Conservation (phyloP, 371 early-diverging fungal genomes). For the Cokeromyces recurvatus region DNA sequence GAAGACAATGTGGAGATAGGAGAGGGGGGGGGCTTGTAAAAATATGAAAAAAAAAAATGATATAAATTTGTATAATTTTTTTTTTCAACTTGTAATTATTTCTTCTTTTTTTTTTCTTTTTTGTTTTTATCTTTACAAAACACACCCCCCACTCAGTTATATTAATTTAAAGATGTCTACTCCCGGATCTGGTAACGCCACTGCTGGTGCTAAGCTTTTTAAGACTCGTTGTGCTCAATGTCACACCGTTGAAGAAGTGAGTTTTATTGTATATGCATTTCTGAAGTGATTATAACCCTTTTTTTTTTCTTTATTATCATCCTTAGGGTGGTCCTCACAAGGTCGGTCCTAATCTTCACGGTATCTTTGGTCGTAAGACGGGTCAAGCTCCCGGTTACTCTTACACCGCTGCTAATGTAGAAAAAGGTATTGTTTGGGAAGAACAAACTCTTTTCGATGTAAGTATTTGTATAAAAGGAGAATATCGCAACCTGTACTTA, state of each 20-base stretch:
- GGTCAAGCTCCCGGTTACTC: conserved; percentile 85
- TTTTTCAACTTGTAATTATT: conserved; percentile 5
- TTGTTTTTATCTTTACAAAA: conserved; percentile 6
- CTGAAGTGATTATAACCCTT: too few species aligned
- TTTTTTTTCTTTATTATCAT: neutral
- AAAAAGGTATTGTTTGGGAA: conserved; percentile 82
- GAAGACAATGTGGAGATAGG: too few species aligned
- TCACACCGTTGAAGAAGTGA: conserved; percentile 91
- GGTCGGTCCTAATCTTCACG: conserved; percentile 96
- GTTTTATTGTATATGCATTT: too few species aligned
- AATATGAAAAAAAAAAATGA: conserved; percentile 1
- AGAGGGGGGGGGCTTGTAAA: conserved; percentile 16
- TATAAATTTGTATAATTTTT: too few species aligned
- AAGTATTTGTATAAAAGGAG: conserved; percentile 1
- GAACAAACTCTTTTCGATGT: conserved; percentile 80
- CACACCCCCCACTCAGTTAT: conserved; percentile 18
- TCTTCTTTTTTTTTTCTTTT: conserved; percentile 9
- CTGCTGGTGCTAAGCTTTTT: conserved; percentile 96
- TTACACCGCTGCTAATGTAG: conserved; percentile 94
- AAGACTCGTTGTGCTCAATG: conserved; percentile 98
- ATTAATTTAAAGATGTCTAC: conserved; percentile 15
- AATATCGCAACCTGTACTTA: neutral
- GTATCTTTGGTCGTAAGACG: conserved; percentile 87
- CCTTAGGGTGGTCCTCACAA: conserved; percentile 87
- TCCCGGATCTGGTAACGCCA: conserved; percentile 40